Evolutionary conservation across 2,329 filamentous ascomycete genomes (phyloP), one percentile per base, ranked within the genome.

Genomic region (Botryotinia globosa): DNA sequence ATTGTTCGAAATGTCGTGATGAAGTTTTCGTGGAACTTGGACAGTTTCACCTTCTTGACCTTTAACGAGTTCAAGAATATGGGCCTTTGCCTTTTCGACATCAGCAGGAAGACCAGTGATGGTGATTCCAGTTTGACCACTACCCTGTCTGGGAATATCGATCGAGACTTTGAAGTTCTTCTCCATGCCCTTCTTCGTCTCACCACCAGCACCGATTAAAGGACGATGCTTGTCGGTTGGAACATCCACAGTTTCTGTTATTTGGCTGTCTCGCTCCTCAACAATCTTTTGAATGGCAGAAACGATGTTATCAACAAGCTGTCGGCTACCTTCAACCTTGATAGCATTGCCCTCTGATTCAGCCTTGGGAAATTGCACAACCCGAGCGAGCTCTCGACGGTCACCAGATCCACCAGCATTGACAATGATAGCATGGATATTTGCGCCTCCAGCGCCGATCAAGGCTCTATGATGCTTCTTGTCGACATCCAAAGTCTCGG

Each of bases 331-430:
- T 83, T 98, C 94, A 9, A 99, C 86, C 81, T 92, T 94, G 82
- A 99, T 97, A 39, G 87, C 88, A 80, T 92, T 93, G 62, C 92
- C 94, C 74, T 92, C 91, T 69, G 91, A 89, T 73, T 97, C 94
- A 76, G 93, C 91, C 81, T 94, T 94, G 73, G 96, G 96, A 86
- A 99, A 98, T 81, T 95, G 94, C 74, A 99, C 94, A 78, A 95
- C 94, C 75, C 95, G 92, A 69, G 94, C 93, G 78, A 96, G 89
- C 75, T 92, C 91, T 58, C 92, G 90, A 75, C 91, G 89, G 80
- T 97, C 94, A 77, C 94, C 92, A 54, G 94, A 94, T 16, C 96
- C 97, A 75, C 96, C 97, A 64, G 96, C 94, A 78, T 92, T 89
- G 71, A 92, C 86, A 72, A 99, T 92, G 74, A 99, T 94, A 74